Evolutionary conservation across 768 basidiomycete species (phyloP), one percentile per base, ranked within the genome.

Genomic region (Aureoboletus auriporus): DNA sequence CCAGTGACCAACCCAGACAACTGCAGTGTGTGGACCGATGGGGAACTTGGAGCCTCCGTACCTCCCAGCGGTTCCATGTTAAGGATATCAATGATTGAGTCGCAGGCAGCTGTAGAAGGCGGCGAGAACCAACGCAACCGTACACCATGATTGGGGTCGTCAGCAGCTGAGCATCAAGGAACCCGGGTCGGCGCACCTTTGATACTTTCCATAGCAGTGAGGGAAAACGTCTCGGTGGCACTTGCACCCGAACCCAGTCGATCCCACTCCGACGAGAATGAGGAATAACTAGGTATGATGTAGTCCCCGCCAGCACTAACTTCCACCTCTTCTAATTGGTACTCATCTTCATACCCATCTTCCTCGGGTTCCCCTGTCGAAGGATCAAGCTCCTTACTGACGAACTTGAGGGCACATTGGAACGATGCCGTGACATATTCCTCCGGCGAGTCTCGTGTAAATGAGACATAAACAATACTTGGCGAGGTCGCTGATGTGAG

Each of bases 281-380:
- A 89, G 10, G 82, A 83, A 60, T 97, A 98, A 57, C 80, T 93
- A n/a, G 96, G 95, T 35, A 94, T 74, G 61, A 99, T 89, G 67
- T 95, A 99, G 72, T 98, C 95, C 2, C 86, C 85, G 28, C 86
- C 89, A 10, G 91, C 94, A 50, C 86, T 84, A 45, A 99, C 75
- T 65, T 98, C 96, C 48, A 96, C 81, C 52, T 98, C 96, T 67
- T 99, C 96, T 37, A 97, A 73, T 67, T 92, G 90, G 69, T 99
- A 99, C 69, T 98, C 95, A 71, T 98, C 96, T 63, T 93, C 90
- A 67, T 98, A 99, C n/a, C 96, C 96, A 46, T 96, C 94, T 55
- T 89, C 92, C 69, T 99, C 96, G 8, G 96, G 96, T 61, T 90
- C 84, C 20, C 94, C 94, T 12, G 89, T 94, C 39, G 87, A 79